Base-by-base conservation (phyloP, 2,329 filamentous ascomycete species). In the Neopestalotiopsis sp. region DNA sequence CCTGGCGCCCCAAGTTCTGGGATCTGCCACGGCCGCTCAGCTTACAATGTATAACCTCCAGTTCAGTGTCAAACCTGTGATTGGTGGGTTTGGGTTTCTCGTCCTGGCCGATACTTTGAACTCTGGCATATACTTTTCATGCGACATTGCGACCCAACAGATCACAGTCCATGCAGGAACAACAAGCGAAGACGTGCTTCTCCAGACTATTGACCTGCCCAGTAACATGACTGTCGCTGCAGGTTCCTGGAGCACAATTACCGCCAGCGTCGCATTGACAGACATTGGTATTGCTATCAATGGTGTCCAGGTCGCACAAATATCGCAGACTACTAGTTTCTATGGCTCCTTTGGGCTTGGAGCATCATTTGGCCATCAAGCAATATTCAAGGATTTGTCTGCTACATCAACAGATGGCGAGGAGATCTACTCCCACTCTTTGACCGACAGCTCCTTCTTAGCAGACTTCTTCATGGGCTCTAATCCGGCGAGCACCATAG, bases 401-500 rank as follows among this genome's bases (percentile, higher is more conserved):
- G 68, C 67, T 45, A 63, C 56, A 0, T 67, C 56, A 4, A 42
- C 62, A 24, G 58, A 67, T 0, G 73, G 72, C 14, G 63, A 71
- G 1, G 12, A 67, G 17, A 72, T 75, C 1, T 79, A 78, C 65
- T 69, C 70, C 4, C 71, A 74, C 6, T 60, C 73, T 4, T 69
- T 80, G 30, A 80, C 71, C 0, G 72, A 80, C n/a, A 67, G 63
- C 2, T 67, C 69, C 4, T 76, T 76, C 58, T 69, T 81, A 24
- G 5, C 71, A 4, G 77, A 81, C 67, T 82, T 81, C 64, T 71
- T 80, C 6, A 74, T 80, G 60, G 79, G 79, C 6, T 72, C 75
- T 12, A 82, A 81, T 67, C 78, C 78, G 3, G 60, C 71, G 3
- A 70, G 74, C 12, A 76, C 74, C 32, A 75, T 76, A 14, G 79